Conservation (phyloP, 225 moss, liverwort and hornwort genomes). For the Neckera pumila region DNA sequence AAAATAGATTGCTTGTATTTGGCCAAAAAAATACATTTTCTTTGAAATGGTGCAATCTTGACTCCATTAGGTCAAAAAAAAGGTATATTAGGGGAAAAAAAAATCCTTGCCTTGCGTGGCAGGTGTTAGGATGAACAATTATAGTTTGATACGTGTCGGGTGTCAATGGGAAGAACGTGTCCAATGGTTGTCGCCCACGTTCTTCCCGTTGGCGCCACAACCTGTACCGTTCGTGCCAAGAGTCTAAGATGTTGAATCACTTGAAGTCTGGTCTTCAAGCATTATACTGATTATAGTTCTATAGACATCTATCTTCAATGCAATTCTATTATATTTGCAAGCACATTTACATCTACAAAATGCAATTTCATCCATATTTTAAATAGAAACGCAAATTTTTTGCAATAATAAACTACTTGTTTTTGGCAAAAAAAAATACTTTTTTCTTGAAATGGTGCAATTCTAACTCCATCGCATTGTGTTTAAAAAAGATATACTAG, state of each 20-base stretch:
- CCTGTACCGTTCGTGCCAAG: fast-evolving
- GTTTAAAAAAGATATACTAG: background rate
- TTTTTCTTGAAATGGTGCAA: background rate
- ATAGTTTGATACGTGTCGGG: background rate
- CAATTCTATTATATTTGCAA: background rate
- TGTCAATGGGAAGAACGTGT: background rate
- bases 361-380: background rate
- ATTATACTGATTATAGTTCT: background rate
- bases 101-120: background rate
- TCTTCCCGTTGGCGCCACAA: background rate
- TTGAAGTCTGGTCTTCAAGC: background rate
- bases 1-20: background rate
- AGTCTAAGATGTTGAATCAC: background rate
- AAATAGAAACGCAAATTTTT: background rate
- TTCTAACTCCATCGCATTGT: background rate
- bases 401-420: fast-evolving
- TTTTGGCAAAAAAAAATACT: background rate
- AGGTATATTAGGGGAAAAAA: background rate
- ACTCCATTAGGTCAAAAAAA: background rate
- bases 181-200: background rate
- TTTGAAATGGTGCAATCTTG: background rate
- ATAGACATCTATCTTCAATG: background rate
- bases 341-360: background rate
- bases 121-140: background rate
- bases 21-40: no score